Evolutionary conservation across 352 stramenopile genomes (phyloP).

Genomic region (Pythium pyrilobum): DNA sequence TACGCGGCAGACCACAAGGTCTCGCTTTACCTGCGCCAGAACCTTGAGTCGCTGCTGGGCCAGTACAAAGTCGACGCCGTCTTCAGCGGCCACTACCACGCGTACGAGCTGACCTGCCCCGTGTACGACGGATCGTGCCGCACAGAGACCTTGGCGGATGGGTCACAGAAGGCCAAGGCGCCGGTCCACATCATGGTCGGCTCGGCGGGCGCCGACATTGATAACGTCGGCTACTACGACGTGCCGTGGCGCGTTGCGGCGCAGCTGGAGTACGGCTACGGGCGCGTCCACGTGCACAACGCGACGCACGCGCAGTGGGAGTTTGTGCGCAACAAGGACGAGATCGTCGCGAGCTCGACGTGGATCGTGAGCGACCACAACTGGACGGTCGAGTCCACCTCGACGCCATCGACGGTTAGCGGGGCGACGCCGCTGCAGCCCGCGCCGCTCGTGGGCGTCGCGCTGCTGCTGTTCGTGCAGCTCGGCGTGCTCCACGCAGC

Average conservation of each 20-base stretch:
- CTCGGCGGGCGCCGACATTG: slow-evolving; percentile 19
- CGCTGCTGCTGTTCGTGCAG: too few species aligned
- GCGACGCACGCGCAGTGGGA: slow-evolving; percentile 19
- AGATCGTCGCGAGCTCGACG: slow-evolving; percentile 9
- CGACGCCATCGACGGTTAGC: too few species aligned
- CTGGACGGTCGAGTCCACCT: slow-evolving; percentile 11
- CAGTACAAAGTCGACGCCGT: slow-evolving; percentile 25
- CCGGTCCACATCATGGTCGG: slow-evolving; percentile 27
- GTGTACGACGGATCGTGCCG: slow-evolving; percentile 11
- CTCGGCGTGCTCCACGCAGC: too few species aligned
- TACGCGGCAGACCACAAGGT: slow-evolving; percentile 9
- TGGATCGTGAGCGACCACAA: slow-evolving; percentile 26
- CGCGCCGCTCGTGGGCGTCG: too few species aligned
- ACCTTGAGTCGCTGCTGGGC: slow-evolving; percentile 14
- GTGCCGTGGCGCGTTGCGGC: slow-evolving; percentile 16
- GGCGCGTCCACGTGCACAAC: slow-evolving; percentile 22
- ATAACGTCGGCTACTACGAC: slow-evolving; percentile 15
- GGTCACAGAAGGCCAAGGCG: slow-evolving; percentile 17
- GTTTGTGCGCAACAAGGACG: slow-evolving; percentile 17
- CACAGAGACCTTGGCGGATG: not conserved
- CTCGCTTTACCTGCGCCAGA: slow-evolving; percentile 10
- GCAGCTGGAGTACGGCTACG: slow-evolving; percentile 22
- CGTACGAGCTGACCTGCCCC: slow-evolving; percentile 25
- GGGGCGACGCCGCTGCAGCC: too few species aligned
- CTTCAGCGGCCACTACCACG: slow-evolving; percentile 25